Evolutionary conservation across 192 early-diverging fungal species (phyloP), one percentile per base, ranked within the genome.

Genomic region (Linderina pennispora): DNA sequence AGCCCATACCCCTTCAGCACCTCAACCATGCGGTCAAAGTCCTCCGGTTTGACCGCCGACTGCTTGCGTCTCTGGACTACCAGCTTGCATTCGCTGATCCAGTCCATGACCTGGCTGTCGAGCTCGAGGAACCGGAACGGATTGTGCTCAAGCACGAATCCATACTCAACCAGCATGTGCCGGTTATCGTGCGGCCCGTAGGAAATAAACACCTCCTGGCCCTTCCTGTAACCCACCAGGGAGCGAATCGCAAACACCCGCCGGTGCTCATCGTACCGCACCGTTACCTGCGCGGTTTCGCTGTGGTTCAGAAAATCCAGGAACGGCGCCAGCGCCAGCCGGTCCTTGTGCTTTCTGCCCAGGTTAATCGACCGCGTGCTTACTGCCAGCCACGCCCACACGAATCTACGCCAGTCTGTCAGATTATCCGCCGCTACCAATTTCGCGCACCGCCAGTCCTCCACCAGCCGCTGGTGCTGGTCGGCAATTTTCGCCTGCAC

Each of bases 221-320:
- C 83, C 20, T 69, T 76, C 18, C 62, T 63, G 55, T 81, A 85
- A 4, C 77, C 56, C 2, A 58, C 55, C 10, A 77, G 47, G 10
- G 85, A 85, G 28, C 51, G 75, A 43, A 88, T 86, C 20, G 80
- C 71, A 61, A 83, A 88, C n/a, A 73, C 77, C 3, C 50, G 31
- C 22, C 36, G 14, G 3, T 19, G 15, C n/a, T 21, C n/a, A 15
- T 65, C 64, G 37, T 48, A 66, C 40, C 26, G 26, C 15, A 54
- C 51, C 17, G 42, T 21, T 53, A 81, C 77, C 43, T 74, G 70
- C 23, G 81, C 82, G 17, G 73, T 56, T 16, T 49, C 55, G 26
- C 71, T 76, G 71, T 88, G 86, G 55, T 88, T 88, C 31, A 88
- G 77, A 15, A 88, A 77, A 68, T 88, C 86, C 10, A 88, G 65